phyloP scores from a whole-genome alignment of 331 rosid species.

The Dryas integrifolia region DNA sequence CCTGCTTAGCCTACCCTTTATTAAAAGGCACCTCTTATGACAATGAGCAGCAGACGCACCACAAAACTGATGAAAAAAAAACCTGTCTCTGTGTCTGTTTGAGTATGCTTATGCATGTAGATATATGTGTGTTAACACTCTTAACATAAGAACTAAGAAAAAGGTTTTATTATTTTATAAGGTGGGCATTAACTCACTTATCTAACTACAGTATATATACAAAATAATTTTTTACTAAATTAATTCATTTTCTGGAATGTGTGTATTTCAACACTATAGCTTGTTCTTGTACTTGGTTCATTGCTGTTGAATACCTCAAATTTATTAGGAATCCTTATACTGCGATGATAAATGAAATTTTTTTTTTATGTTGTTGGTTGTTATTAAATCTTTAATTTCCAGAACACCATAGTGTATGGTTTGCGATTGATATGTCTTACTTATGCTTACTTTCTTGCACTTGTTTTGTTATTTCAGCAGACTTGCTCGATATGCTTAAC shows the following conservation, averaged over 20 bases:
- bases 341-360: not conserved
- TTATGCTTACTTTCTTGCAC: conserved; percentile 23
- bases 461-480: conserved; percentile 51
- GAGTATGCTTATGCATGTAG: no score
- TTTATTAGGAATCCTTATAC: not conserved
- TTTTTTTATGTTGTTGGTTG: not conserved
- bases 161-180: no score
- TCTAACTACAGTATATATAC: no score
- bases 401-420: not conserved
- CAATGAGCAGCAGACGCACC: conserved; percentile 1
- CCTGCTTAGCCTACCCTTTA: conserved; percentile 12
- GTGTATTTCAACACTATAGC: not conserved
- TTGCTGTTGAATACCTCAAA: not conserved
- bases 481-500: conserved; percentile 86
- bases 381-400: not conserved
- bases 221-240: no score
- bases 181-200: no score
- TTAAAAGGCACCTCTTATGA: conserved; percentile 3
- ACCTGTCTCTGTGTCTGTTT: no score
- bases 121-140: no score
- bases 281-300: not conserved
- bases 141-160: no score
- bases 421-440: conserved; percentile 8
- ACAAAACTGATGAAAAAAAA: not conserved
- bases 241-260: not conserved